These are phyloP conservation scores for Phytopythium ostracodes DNA, from an alignment of 352 stramenopile genomes.

Conservation along the genomic window DNA sequence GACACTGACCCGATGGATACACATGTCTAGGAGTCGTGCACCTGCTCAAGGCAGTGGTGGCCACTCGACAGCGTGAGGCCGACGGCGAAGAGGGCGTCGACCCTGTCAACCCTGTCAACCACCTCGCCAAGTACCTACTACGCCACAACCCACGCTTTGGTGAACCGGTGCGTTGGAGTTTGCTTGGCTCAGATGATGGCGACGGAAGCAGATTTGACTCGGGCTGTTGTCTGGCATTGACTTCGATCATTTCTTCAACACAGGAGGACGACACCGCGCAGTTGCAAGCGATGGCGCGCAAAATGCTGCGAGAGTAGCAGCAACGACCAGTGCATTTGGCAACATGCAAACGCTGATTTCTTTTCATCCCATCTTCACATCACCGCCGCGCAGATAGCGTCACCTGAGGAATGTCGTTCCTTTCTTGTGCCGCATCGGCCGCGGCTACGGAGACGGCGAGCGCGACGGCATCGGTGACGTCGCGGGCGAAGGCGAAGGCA, in stretches of 20 bases:
- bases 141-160: slow-evolving; percentile 58
- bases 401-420: not conserved
- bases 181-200: not conserved
- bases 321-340: not conserved
- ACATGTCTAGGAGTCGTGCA: slow-evolving; percentile 35
- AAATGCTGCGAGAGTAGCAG: slow-evolving; percentile 34
- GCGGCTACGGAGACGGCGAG: slow-evolving; percentile 44
- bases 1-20: not conserved
- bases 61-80: slow-evolving; percentile 31
- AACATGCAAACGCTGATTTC: not conserved
- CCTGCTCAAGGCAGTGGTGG: slow-evolving; percentile 44
- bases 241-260: no score
- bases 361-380: not conserved
- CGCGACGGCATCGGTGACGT: slow-evolving; percentile 56
- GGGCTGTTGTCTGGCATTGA: not conserved
- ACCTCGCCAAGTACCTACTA: slow-evolving; percentile 61
- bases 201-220: not conserved
- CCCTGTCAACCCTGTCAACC: slow-evolving; percentile 52
- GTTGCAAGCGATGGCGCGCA: slow-evolving; percentile 29
- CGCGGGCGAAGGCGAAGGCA: slow-evolving; percentile 41
- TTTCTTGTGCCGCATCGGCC: not conserved
- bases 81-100: slow-evolving; percentile 32
- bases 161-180: slow-evolving; percentile 31
- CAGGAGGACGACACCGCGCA: slow-evolving; percentile 28
- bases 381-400: not conserved